phyloP scores from a whole-genome alignment of 805 yeast genomes.

The Suhomyces tanzawaensis region DNA sequence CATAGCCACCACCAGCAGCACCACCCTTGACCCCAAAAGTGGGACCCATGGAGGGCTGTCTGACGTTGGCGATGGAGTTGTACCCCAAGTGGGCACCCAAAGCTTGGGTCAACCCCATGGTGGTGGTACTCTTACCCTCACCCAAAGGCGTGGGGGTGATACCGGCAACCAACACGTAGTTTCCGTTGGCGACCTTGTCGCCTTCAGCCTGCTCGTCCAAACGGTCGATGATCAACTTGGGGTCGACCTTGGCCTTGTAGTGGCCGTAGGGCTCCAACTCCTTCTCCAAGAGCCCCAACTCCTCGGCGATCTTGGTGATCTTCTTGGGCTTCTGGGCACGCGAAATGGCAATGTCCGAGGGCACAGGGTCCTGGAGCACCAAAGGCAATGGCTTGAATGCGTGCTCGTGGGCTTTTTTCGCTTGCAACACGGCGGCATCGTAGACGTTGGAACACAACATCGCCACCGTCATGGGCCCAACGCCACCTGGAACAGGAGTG shows the following conservation, averaged over 20 bases:
- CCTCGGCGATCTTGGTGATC: conserved; percentile 64
- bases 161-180: conserved; percentile 76
- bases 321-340: conserved; percentile 72
- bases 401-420: conserved; percentile 46
- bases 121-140: conserved; percentile 83
- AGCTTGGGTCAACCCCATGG: conserved; percentile 80
- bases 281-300: conserved; percentile 61
- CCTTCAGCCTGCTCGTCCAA: conserved; percentile 70
- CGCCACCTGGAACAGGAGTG: conserved; percentile 93
- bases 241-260: conserved; percentile 72
- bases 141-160: conserved; percentile 85
- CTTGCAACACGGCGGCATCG: conserved; percentile 69
- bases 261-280: conserved; percentile 77
- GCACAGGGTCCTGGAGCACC: conserved; percentile 62
- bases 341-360: conserved; percentile 77
- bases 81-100: conserved; percentile 70
- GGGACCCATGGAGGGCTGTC: conserved; percentile 90
- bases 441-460: conserved; percentile 86
- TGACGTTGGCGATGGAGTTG: conserved; percentile 74
- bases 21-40: conserved; percentile 88
- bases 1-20: conserved; percentile 89
- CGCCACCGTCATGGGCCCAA: conserved; percentile 91
- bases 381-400: conserved; percentile 56
- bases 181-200: conserved; percentile 57
- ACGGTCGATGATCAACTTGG: conserved; percentile 33